A percentile compares a stretch with the other conserved stretches of the same genome.
These are phyloP conservation scores for Silybum marianum DNA, from an alignment of 129 eudicot genomes.

Conservation along the genomic window DNA sequence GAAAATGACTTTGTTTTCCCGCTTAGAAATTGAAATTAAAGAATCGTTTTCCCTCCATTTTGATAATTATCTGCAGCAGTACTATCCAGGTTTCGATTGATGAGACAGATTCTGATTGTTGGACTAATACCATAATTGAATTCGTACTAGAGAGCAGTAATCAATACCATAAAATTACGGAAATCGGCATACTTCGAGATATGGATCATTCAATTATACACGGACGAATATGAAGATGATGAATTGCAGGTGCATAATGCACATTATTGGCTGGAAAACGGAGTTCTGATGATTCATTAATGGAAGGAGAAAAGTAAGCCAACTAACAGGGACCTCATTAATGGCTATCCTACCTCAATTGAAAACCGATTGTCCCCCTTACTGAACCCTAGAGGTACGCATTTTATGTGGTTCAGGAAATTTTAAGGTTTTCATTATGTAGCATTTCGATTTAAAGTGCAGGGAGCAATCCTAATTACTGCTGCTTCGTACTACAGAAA, in stretches of 20 bases:
- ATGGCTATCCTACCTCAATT: not conserved
- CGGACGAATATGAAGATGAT: not conserved
- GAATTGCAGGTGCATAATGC: not conserved
- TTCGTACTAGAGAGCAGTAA: not conserved
- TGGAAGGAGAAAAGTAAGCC: conserved; percentile 21
- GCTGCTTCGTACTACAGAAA: conserved; percentile 2
- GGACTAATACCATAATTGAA: not conserved
- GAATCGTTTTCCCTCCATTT: not conserved
- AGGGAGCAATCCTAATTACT: conserved; percentile 14
- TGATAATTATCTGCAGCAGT: not conserved
- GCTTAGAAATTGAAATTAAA: too few species aligned
- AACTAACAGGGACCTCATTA: conserved; percentile 4
- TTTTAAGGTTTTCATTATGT: not conserved
- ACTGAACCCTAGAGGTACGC: not conserved
- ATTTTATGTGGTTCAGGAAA: conserved; percentile 21
- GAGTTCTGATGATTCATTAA: conserved; percentile 11
- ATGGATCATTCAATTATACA: conserved; percentile 4
- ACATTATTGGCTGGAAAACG: conserved; percentile 21
- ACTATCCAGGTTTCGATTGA: not conserved
- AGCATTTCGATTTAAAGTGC: not conserved
- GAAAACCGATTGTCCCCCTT: not conserved
- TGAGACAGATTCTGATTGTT: conserved; percentile 19
- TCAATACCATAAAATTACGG: not conserved
- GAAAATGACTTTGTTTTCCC: too few species aligned
- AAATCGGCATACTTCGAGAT: not conserved